These are phyloP conservation scores for Penicillium ochrochloron DNA, from an alignment of 495 filamentous ascomycete species.

Conservation along the genomic window DNA sequence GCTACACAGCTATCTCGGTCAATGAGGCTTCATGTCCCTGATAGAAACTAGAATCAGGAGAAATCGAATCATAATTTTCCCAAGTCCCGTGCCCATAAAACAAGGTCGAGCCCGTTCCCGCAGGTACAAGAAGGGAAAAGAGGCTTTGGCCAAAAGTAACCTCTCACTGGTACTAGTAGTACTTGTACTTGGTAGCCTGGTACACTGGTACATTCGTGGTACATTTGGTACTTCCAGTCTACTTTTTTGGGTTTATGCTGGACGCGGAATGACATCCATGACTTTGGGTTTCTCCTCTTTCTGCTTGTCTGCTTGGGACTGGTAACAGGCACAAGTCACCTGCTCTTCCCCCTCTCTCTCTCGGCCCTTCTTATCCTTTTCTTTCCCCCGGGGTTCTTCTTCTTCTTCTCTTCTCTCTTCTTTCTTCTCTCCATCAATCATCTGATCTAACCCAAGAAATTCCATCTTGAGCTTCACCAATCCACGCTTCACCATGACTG, in stretches of 20 bases:
- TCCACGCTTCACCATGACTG: conserved; percentile 58
- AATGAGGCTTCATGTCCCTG: too few relatives aligned
- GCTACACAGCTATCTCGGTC: neutral
- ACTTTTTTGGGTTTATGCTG: conserved; percentile 11
- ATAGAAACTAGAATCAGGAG: neutral
- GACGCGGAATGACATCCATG: conserved; percentile 36
- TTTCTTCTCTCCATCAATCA: conserved; percentile 16
- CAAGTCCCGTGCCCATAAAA: neutral
- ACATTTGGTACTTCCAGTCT: conserved; percentile 1
- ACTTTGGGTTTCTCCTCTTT: conserved; percentile 24
- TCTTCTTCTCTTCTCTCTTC: conserved; percentile 23
- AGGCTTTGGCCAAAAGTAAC: neutral
- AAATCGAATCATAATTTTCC: neutral
- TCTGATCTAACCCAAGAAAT: conserved; percentile 7
- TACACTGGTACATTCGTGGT: neutral
- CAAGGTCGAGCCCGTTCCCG: conserved; percentile 6
- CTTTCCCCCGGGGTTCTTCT: conserved; percentile 25
- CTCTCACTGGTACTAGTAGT: neutral
- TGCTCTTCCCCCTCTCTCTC: conserved; percentile 34
- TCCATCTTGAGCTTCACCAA: conserved; percentile 11
- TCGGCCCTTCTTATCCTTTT: conserved; percentile 30
- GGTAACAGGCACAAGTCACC: conserved; percentile 29
- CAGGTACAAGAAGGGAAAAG: neutral
- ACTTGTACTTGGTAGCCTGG: neutral
- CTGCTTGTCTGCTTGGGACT: conserved; percentile 27